phyloP scores from a whole-genome alignment of 768 basidiomycete species.

The Phallus indusiatus region DNA sequence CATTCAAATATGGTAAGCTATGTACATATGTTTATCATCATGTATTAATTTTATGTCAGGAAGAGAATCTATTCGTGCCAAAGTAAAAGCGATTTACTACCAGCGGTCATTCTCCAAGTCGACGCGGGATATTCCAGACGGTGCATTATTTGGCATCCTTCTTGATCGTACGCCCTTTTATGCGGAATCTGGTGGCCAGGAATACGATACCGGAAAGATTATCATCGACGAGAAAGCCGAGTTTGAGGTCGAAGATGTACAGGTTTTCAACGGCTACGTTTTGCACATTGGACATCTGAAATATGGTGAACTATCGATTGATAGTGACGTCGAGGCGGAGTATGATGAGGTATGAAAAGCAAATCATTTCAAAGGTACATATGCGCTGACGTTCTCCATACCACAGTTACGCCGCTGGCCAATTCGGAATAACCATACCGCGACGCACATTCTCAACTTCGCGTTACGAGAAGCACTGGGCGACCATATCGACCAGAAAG shows the following conservation, averaged over 20 bases:
- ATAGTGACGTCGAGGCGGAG: constrained; percentile 74
- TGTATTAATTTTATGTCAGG: constrained; percentile 32
- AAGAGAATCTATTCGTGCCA: constrained; percentile 66
- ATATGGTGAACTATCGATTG: constrained; percentile 74
- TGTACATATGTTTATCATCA: constrained; percentile 6
- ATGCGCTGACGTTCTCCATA: background rate
- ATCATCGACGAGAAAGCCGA: constrained; percentile 86
- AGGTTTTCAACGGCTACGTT: constrained; percentile 92
- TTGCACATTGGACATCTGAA: constrained; percentile 86
- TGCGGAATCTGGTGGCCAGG: constrained; percentile 95
- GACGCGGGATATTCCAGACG: constrained; percentile 56
- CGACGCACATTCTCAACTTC: constrained; percentile 96
- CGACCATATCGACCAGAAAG: constrained; percentile 97
- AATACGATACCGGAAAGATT: constrained; percentile 92
- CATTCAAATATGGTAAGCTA: constrained; percentile 74
- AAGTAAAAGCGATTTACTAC: constrained; percentile 77
- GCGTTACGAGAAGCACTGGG: constrained; percentile 88
- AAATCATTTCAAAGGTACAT: background rate
- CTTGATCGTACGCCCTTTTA: constrained; percentile 95
- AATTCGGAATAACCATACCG: constrained; percentile 95
- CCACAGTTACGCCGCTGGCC: constrained; percentile 84
- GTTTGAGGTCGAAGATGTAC: constrained; percentile 90
- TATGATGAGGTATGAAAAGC: constrained; percentile 72
- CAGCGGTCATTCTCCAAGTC: constrained; percentile 65
- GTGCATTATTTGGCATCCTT: constrained; percentile 68